A percentile compares a stretch with the other conserved stretches of the same genome.
These are phyloP conservation scores for Cladosporium halotolerans DNA, from an alignment of 2,329 filamentous ascomycete genomes.

Conservation along the genomic window DNA sequence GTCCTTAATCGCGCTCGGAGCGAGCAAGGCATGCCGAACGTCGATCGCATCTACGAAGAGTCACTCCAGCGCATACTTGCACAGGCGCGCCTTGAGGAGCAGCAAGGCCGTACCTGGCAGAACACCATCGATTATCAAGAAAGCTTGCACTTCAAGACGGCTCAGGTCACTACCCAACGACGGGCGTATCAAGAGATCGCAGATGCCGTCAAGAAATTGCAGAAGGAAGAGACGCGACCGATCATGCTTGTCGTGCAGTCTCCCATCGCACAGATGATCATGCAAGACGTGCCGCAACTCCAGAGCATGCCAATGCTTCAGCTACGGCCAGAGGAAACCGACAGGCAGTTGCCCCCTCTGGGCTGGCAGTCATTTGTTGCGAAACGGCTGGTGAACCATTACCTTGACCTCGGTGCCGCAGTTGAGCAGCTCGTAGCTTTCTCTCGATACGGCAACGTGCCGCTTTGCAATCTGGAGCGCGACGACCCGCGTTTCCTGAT, in stretches of 20 bases:
- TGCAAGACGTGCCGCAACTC: constrained; percentile 78
- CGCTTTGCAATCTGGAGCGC: constrained; percentile 87
- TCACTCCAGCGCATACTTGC: constrained; percentile 42
- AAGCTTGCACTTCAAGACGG: constrained; percentile 75
- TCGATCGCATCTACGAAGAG: constrained; percentile 81
- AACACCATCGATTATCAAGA: constrained; percentile 83
- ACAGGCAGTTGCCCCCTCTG: constrained; percentile 81
- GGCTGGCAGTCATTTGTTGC: constrained; percentile 91
- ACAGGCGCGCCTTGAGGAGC: constrained; percentile 54
- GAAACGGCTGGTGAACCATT: constrained; percentile 78
- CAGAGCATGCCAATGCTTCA: constrained; percentile 78
- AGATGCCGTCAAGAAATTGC: constrained; percentile 84
- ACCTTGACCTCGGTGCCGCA: constrained; percentile 89
- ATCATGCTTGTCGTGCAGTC: constrained; percentile 87
- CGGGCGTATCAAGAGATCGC: constrained; percentile 85
- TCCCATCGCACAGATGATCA: constrained; percentile 69
- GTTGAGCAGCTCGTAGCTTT: constrained; percentile 80
- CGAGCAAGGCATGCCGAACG: constrained; percentile 78
- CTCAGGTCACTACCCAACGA: constrained; percentile 79
- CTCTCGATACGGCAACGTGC: constrained; percentile 86
- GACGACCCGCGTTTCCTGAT: constrained; percentile 94
- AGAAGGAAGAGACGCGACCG: constrained; percentile 73
- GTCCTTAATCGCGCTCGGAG: constrained; percentile 81
- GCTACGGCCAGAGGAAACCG: constrained; percentile 72
- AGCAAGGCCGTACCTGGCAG: constrained; percentile 66